Evolutionary conservation across 805 yeast species (phyloP).

Genomic region (Yarrowia yakushimensis): DNA sequence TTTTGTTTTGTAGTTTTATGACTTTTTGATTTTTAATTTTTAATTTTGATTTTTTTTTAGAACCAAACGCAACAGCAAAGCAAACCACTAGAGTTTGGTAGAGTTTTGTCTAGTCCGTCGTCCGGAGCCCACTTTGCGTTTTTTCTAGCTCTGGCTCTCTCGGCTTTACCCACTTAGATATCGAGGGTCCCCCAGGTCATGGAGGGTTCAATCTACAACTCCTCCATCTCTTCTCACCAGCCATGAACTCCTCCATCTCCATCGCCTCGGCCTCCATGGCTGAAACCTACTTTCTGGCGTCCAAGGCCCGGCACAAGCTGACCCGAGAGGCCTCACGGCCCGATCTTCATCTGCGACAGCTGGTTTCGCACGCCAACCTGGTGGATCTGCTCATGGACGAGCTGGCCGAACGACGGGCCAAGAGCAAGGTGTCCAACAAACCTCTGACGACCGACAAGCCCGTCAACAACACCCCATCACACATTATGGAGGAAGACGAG

Average conservation of each 20-base stretch:
- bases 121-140: background rate
- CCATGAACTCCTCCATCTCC: conserved; percentile 21
- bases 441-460: conserved; percentile 25
- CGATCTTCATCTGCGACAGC: conserved; percentile 53
- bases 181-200: background rate
- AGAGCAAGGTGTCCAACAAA: conserved; percentile 23
- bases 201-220: background rate
- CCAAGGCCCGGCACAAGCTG: conserved; percentile 60
- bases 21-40: too few species aligned
- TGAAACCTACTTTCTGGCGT: conserved; percentile 58
- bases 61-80: background rate
- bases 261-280: conserved; percentile 39
- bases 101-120: too few species aligned
- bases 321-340: conserved; percentile 58
- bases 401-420: conserved; percentile 29
- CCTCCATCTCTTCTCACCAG: background rate
- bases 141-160: background rate
- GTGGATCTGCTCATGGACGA: conserved; percentile 60
- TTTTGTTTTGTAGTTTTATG: too few species aligned
- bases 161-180: conserved; percentile 14
- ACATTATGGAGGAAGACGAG: conserved; percentile 30
- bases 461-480: conserved; percentile 3
- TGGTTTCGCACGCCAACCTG: conserved; percentile 70
- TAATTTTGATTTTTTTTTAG: too few species aligned
- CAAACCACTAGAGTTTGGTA: background rate